Base-by-base conservation (phyloP, 352 stramenopile genomes). In the Thalassiosira livingstoniorum region DNA sequence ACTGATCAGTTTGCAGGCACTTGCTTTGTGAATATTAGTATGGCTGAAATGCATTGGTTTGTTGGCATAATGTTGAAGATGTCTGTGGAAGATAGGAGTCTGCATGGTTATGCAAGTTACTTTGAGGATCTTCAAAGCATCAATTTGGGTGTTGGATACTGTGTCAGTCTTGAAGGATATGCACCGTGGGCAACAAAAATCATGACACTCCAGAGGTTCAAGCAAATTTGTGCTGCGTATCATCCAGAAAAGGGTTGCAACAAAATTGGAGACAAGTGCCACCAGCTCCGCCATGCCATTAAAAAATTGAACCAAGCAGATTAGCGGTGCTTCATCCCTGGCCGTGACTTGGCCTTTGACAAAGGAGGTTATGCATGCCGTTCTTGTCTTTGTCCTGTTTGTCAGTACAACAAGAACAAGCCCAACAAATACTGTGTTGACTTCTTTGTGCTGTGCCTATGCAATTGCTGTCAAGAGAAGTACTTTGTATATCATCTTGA, bases 241-340 rank as follows among this genome's bases (percentile, higher is more conserved):
- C 60, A 68, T 53, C 60, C 60, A 15, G 60, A 68, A 68, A 31
- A 7, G 4, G 27, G 27, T 5, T 13, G 1, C 2, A 51, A 1
- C 10, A 13, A 2, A 54, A 68, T 68, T 31, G 60, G 60, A 5
- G 60, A 68, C 42, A 68, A 68, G 27, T 68, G 60, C 13, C 60
- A 68, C 29, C 60, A 68, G 25, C 60, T 68, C 2, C 4, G 29
- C 3, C 25, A 32, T 31, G 15, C 25, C 3, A 23, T 61, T 2
- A 61, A 61, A 7, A 18, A 15, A 7, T 18, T 47, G 7, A 47
- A 47, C 39, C 15, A 7, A 7, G 39, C 39, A 47, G 39, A 7
- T 18, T 18, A 47, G 39, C 7, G 15, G 15, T 47, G 7, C 39
- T 47, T 47, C 15, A 47, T 47, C 7, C 39, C 39, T 15, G 39